Evolutionary conservation across 768 basidiomycete species (phyloP).

Genomic region (Amylocystis lapponica): DNA sequence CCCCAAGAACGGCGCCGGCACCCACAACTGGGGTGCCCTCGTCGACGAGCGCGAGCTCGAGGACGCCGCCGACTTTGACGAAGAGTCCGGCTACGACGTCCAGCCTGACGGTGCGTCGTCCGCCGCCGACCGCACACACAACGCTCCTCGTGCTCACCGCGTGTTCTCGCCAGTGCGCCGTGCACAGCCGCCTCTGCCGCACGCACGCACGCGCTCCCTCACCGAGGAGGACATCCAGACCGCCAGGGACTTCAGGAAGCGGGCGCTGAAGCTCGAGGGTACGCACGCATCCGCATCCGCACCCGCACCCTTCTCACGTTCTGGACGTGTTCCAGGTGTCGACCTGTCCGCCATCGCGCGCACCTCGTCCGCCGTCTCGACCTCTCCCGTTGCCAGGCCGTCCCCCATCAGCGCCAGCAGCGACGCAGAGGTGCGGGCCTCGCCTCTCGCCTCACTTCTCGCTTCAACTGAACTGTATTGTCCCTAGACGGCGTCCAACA

Average conservation of each 20-base stretch:
- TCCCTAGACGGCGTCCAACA: no score
- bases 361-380: constrained; percentile 67
- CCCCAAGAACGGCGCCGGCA: constrained; percentile 76
- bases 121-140: no score
- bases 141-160: no score
- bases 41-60: constrained; percentile 59
- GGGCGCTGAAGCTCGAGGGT: constrained; percentile 61
- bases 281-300: not conserved
- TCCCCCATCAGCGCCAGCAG: constrained; percentile 25
- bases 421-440: constrained; percentile 21
- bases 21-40: constrained; percentile 82
- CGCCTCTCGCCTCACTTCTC: no score
- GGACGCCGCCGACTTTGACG: constrained; percentile 52
- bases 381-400: constrained; percentile 34
- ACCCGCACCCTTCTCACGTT: no score
- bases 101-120: constrained; percentile 5
- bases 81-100: constrained; percentile 38
- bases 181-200: constrained; percentile 5
- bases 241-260: constrained; percentile 67
- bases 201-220: constrained; percentile 32
- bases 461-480: no score
- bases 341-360: constrained; percentile 80
- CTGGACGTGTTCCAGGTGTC: no score
- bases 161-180: no score
- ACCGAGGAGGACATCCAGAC: constrained; percentile 61